Conservation (phyloP, 2,329 filamentous ascomycete genomes). For the Sphaerostilbella broomeana region DNA sequence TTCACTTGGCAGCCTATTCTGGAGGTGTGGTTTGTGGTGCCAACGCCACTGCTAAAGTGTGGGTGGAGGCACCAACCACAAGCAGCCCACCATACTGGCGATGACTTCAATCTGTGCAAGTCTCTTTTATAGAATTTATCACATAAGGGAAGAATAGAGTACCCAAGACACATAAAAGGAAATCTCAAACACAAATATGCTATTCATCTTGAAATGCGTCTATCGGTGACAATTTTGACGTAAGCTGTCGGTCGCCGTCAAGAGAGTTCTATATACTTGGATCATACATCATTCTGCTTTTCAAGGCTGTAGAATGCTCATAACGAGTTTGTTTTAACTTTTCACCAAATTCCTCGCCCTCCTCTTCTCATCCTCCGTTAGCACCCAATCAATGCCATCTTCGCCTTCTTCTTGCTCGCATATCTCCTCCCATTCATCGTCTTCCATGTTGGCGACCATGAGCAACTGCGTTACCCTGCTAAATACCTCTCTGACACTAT, state of each 20-base stretch:
- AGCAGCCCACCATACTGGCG: too few relatives aligned
- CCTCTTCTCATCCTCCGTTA: conserved; percentile 66
- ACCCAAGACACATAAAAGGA: too few relatives aligned
- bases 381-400: conserved; percentile 63
- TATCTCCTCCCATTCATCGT: conserved; percentile 88
- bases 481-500: conserved; percentile 72
- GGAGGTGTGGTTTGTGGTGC: conserved; percentile 2
- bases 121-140: too few relatives aligned
- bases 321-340: conserved; percentile 17
- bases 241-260: too few relatives aligned
- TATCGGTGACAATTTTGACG: too few relatives aligned
- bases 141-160: too few relatives aligned
- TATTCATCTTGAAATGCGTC: too few relatives aligned
- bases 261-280: too few relatives aligned
- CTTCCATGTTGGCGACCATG: conserved; percentile 88
- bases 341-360: conserved; percentile 63
- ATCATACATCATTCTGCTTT: too few relatives aligned
- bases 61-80: background rate
- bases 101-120: too few relatives aligned
- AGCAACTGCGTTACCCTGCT: conserved; percentile 70
- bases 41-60: conserved; percentile 8
- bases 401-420: conserved; percentile 42
- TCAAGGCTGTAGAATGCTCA: too few relatives aligned
- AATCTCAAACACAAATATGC: too few relatives aligned
- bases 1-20: conserved; percentile 3